Evolutionary conservation across 225 moss, liverwort and hornwort species (phyloP), one percentile per base, ranked within the genome.

Genomic region (Sphagnum tenellum): DNA sequence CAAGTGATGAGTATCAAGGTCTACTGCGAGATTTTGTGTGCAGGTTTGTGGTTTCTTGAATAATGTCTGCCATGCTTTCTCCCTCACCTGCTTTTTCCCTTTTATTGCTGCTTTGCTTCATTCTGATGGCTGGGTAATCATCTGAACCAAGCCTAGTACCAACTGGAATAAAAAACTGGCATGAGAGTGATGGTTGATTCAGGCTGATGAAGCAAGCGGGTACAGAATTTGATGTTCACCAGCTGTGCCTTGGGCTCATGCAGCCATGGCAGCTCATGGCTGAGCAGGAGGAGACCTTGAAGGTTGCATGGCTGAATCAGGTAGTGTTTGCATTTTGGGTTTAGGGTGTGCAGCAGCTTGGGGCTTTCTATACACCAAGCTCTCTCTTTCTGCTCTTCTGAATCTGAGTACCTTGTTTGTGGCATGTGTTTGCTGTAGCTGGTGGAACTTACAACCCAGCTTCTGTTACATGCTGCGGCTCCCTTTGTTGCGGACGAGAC

Each of bases 191-290:
- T 69, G 59, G 63, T 64, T 74, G 63, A 66, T 73, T 60, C 75
- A 92, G 98, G 78, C 82, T 93, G 87, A 93, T 91, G 90, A 99
- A 90, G 77, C 98, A 99, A 89, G 93, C 82, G 63, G 90, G 90
- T 67, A 68, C 87, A 64, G 98, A 99, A 60, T 82, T 99, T 64
- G 89, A 93, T 78, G 98, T 99, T 71, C 88, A 99, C 84, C 85
- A 82, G 70, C 75, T 99, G 66, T 93, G 98, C 75, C 90, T 83
- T 55, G 98, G 98, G 74, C 79, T 99, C 63, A 87, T 99, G 83
- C 93, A 82, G 76, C 93, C 93, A 66, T 99, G 93, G 93, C 98
- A 87, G 70, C 84, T 82, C 46, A 99, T 99, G 98, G 90, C 87
- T 50, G 93, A 93, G 87, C 98, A 99, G 78, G 87, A 85, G 66